Conservation (phyloP, 257 asterid species). For the Rhazya stricta region DNA sequence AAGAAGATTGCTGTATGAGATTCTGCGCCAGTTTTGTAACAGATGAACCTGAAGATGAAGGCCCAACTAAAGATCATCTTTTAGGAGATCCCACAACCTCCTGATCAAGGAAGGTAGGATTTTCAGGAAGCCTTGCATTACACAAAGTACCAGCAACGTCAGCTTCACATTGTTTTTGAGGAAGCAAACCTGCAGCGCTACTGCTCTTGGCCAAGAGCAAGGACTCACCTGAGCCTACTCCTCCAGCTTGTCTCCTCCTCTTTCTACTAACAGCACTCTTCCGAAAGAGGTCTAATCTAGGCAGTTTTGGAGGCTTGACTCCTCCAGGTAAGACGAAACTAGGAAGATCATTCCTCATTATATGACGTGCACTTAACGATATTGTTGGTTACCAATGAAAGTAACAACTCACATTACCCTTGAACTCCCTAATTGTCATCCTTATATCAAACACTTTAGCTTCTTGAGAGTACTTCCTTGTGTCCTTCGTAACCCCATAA, state of each 20-base stretch:
- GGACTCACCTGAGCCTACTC: not conserved
- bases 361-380: not conserved
- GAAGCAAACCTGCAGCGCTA: not conserved
- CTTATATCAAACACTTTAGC: conserved; percentile 72
- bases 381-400: conserved; percentile 14
- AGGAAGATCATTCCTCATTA: not conserved
- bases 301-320: not conserved
- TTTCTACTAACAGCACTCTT: not conserved
- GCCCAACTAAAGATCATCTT: conserved; percentile 16
- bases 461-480: conserved; percentile 65
- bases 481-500: conserved; percentile 73
- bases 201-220: not conserved
- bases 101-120: too few relatives aligned
- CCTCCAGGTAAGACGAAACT: not conserved
- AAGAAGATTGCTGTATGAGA: conserved; percentile 26
- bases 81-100: too few relatives aligned
- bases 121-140: too few relatives aligned
- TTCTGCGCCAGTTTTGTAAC: conserved; percentile 31
- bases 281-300: too few relatives aligned
- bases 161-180: too few relatives aligned
- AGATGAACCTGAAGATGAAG: conserved; percentile 23
- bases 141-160: not conserved
- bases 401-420: conserved; percentile 54
- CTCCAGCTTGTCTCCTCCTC: not conserved
- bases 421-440: conserved; percentile 73